Evolutionary conservation across 441 rosid genomes (phyloP).

Genomic region (Adansonia madagascariensis): DNA sequence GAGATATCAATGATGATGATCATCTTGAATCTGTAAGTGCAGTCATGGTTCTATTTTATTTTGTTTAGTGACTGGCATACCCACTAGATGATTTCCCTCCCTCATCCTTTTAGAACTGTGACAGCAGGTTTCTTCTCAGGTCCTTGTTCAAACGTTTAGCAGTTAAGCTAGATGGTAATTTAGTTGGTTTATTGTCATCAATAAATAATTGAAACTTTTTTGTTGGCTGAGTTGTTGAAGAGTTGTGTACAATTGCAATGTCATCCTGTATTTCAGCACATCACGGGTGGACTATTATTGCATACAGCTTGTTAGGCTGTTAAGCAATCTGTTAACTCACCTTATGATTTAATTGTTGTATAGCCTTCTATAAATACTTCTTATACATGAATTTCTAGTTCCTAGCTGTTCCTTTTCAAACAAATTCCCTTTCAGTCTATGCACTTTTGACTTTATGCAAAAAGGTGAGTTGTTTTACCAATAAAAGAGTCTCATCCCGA

Average conservation of each 20-base stretch:
- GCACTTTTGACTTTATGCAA: background rate
- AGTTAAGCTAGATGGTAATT: conserved; percentile 8
- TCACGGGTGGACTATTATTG: background rate
- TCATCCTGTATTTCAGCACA: background rate
- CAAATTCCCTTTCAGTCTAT: background rate
- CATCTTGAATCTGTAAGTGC: conserved; percentile 83
- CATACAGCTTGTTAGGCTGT: background rate
- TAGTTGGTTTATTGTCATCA: background rate
- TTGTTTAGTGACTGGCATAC: background rate
- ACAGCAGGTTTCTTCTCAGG: background rate
- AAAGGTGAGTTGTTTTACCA: background rate
- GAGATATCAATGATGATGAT: conserved; percentile 83
- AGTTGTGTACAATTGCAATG: background rate
- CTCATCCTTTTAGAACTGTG: background rate
- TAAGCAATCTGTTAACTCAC: background rate
- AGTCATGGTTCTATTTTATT: background rate
- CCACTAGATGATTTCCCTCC: background rate
- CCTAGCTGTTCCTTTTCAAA: background rate
- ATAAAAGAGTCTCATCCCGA: background rate
- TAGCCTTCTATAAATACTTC: background rate
- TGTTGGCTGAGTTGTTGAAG: background rate
- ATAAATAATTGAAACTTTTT: background rate
- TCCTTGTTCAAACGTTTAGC: background rate
- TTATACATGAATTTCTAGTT: background rate
- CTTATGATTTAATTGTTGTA: background rate